Base-by-base conservation (phyloP, 305 asterid genomes). In the Andrographis paniculata region DNA sequence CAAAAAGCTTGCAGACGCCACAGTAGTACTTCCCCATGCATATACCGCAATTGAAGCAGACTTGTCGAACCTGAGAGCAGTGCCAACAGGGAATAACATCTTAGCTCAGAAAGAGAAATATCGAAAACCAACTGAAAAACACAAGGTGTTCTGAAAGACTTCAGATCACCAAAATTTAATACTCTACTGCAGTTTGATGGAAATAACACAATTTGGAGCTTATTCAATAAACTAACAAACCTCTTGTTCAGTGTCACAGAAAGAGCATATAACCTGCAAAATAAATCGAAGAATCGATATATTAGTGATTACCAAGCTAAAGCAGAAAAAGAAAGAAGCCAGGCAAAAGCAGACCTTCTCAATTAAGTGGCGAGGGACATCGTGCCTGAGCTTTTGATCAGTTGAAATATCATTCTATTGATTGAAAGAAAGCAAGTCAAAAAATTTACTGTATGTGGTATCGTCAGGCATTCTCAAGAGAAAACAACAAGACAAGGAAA, bases 171-270 rank as follows among this genome's bases (percentile, higher is more conserved):
- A 30, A 37, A 18, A 47, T 1, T 30, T 41, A 15, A 39, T 1
- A 16, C 53, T 43, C 4, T 24, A 24, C 4, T 24, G 6, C 30
- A 24, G 8, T 3, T 24, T 4, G 4, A 24, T 24, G 8, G 8
- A 8, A 24, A 24, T 24, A 24, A 24, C 30, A 24, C 8, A 24
- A 3, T 4, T 24, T 3, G 4, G 30, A 24, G 30, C 30, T 3
- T 24, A 24, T 24, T 4, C 8, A n/a, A n/a, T n/a, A n/a, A 59
- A 59, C 40, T 35, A 21, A 71, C 83, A 48, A 44, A 87, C 96
- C 95, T 80, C 85, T 56, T 87, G 96, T 62, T 87, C 96, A 21
- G 91, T 80, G 62, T 72, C 68, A 50, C 96, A 87, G 13, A 87
- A 80, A 17, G 93, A 75, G 65, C 95, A 87, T 65, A 87, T 64